phyloP scores from a whole-genome alignment of 2,329 filamentous ascomycete genomes.

The Phaeosphaeriaceae sp. region DNA sequence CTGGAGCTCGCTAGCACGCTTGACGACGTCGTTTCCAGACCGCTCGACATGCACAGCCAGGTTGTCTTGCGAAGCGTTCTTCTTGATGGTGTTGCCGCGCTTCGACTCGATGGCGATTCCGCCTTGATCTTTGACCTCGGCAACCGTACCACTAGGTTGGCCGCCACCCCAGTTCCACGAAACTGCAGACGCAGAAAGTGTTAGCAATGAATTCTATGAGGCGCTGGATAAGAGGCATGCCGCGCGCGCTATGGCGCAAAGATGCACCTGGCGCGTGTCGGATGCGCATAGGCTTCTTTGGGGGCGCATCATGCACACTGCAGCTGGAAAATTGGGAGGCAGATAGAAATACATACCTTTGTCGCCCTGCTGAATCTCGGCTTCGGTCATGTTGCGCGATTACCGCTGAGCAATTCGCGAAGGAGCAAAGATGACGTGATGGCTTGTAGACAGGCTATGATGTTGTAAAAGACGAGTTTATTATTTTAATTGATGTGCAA shows the following conservation, averaged over 20 bases:
- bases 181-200: slow-evolving; percentile 52
- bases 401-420: slow-evolving; percentile 17
- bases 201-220: slow-evolving; percentile 23
- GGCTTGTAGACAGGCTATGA: slow-evolving; percentile 21
- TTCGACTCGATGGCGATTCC: slow-evolving; percentile 67
- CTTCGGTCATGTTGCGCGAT: slow-evolving; percentile 41
- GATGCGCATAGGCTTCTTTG: slow-evolving; percentile 1
- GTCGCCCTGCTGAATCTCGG: slow-evolving; percentile 45
- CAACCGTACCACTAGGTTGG: slow-evolving; percentile 63
- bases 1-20: slow-evolving; percentile 65
- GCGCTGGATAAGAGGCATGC: slow-evolving; percentile 18
- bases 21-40: slow-evolving; percentile 69
- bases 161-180: slow-evolving; percentile 67
- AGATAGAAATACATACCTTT: slow-evolving; percentile 35
- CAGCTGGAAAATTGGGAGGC: neutral
- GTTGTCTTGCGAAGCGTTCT: slow-evolving; percentile 65
- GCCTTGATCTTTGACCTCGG: slow-evolving; percentile 64
- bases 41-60: slow-evolving; percentile 66
- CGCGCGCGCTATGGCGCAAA: slow-evolving; percentile 8
- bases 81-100: slow-evolving; percentile 68
- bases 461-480: slow-evolving; percentile 24
- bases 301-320: neutral
- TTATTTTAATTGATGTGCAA: slow-evolving; percentile 33
- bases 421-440: slow-evolving; percentile 40
- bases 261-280: slow-evolving; percentile 6